Base-by-base conservation (phyloP, 2,329 filamentous ascomycete genomes). In the Aspergillus brunneoviolaceus region DNA sequence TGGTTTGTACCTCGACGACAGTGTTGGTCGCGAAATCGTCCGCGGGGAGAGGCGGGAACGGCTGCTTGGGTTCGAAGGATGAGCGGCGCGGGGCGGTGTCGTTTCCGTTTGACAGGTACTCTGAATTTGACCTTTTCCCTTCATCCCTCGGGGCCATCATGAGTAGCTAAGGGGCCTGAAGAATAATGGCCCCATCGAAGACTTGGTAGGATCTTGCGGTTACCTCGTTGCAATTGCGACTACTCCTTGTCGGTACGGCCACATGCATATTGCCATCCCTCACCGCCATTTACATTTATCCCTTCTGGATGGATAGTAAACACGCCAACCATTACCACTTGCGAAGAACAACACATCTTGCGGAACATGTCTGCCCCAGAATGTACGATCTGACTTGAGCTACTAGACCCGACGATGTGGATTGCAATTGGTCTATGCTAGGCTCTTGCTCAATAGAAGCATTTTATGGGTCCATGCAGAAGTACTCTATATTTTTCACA, bases 11-110 rank as follows among this genome's bases (percentile, higher is more conserved):
- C 53, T 59, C 59, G 39, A 63, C 58, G 39, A 63, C 58, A 23
- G 52, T 35, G 29, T 55, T 56, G 39, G 62, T 58, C 47, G 64
- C 64, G n/a, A 67, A 59, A 25, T 70, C 69, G 57, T 73, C 69
- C 3, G 67, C 55, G 5, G 68, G 63, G 29, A 74, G 63, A 14
- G 70, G 70, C 5, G 72, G 72, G 53, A 74, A 74, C 4, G 72
- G 72, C 60, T 74, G 72, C 27, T 74, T 73, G n/a, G 67, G 61
- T 31, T 74, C 71, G 19, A 67, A 68, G n/a, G 58, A 50, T 10
- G 65, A 53, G 2, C 64, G 25, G 6, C 49, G 48, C 3, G 59
- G 51, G 6, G 57, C 49, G 2, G 62, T 50, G 16, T 64, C 59
- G 3, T 61, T 51, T 16, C 59, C 53, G 19, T 63, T 58, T 29